Evolutionary conservation across 495 filamentous ascomycete species (phyloP), one percentile per base, ranked within the genome.

Genomic region (Bathelium albidoporum): DNA sequence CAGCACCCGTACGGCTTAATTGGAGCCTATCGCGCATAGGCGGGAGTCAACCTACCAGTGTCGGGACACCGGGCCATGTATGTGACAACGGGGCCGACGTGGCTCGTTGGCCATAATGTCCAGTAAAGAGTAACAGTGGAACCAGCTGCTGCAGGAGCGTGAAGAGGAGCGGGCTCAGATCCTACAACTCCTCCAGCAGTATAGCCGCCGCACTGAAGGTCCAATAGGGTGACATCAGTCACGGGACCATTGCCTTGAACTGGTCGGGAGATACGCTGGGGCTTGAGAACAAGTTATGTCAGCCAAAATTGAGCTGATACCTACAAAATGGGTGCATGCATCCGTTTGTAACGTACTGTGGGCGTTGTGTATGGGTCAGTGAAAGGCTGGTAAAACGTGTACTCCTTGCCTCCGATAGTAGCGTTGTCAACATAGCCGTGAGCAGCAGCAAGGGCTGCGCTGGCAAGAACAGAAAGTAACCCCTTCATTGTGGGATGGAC

Each of bases 161-260:
- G 65, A 1, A 65, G 43, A 1, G 65, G 55, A 12, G 68, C 65
- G n/a, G 65, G 67, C n/a, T 29, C 32, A 14, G 55, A 73, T 14
- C 77, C 79, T 18, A 62, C 61, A 65, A 74, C 73, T 59, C 72
- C 75, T 24, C 61, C 59, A 20, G 24, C 65, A 22, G 62, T 39
- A 20, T 70, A 75, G 2, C 68, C 62, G 20, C 62, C 60, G 62
- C 65, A 82, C 65, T 81, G 78, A 9, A 82, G 58, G 58, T 79
- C 80, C 62, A 75, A 66, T 7, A 71, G 71, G 10, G 74, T 77
- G 2, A 79, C 61, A 62, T 81, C 77, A 59, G 79, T 74, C 58
- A 82, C 75, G 11, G 79, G 79, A 7, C 80, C 78, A 65, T 81
- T 82, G 11, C 78, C 79, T 60, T 77, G 70, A 52, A 81, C 77